These are phyloP conservation scores for Leccinum obscurum DNA, from an alignment of 768 basidiomycete genomes.

Conservation along the genomic window DNA sequence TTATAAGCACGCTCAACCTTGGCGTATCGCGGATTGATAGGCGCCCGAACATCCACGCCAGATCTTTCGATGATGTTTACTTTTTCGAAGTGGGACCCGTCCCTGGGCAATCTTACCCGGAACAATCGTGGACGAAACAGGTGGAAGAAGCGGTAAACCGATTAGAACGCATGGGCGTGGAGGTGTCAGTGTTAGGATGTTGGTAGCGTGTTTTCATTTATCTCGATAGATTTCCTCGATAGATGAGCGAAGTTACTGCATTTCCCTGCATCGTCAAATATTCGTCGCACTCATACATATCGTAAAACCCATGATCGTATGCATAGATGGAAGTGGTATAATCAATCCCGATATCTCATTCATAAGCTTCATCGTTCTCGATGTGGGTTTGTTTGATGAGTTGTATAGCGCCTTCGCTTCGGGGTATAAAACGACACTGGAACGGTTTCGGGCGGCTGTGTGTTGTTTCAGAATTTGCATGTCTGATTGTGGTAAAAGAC, in stretches of 20 bases:
- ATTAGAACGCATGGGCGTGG: conserved; percentile 35
- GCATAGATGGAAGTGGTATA: not conserved
- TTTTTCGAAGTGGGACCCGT: conserved; percentile 53
- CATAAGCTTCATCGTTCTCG: not conserved
- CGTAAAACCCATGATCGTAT: not conserved
- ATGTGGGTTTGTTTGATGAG: conserved; percentile 29
- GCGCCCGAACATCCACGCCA: conserved; percentile 48
- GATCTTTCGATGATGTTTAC: conserved; percentile 60
- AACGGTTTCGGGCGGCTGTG: conserved; percentile 45
- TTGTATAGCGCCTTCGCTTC: conserved; percentile 31
- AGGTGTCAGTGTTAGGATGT: conserved; percentile 44
- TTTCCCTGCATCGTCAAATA: not conserved
- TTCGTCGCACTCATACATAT: not conserved
- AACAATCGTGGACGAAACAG: conserved; percentile 32
- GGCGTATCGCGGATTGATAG: conserved; percentile 59
- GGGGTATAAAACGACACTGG: conserved; percentile 37
- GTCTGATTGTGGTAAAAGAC: not conserved
- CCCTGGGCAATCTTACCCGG: not conserved
- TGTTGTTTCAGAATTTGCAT: not conserved
- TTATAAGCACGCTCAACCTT: conserved; percentile 43
- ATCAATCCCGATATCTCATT: not conserved
- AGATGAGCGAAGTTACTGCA: not conserved
- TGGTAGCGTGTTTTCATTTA: conserved; percentile 40
- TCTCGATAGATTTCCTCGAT: not conserved
- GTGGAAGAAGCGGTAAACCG: conserved; percentile 38